These are phyloP conservation scores for Fusarium algeriense DNA, from an alignment of 2,329 filamentous ascomycete genomes.

Conservation along the genomic window DNA sequence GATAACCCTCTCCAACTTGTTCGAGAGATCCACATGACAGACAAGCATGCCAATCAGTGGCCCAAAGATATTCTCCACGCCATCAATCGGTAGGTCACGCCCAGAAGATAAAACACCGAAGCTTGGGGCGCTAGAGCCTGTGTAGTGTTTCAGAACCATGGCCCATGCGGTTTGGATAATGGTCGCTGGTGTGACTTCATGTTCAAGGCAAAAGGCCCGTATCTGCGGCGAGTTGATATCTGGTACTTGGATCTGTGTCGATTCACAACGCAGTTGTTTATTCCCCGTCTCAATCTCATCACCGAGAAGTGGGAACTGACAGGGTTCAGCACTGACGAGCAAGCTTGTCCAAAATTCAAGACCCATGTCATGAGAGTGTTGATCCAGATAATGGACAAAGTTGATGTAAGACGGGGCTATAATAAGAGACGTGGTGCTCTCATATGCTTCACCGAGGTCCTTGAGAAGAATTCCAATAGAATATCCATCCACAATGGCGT, in stretches of 20 bases:
- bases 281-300: background rate
- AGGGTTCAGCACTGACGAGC: background rate
- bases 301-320: constrained; percentile 3
- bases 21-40: constrained; percentile 14
- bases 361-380: background rate
- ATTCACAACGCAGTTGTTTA: background rate
- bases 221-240: background rate
- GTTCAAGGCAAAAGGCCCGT: background rate
- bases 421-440: background rate
- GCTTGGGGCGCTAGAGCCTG: background rate
- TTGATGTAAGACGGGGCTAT: background rate
- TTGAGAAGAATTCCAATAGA: background rate
- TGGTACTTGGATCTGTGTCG: background rate
- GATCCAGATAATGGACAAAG: background rate
- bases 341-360: background rate
- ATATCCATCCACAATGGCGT: constrained; percentile 1
- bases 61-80: constrained; percentile 3
- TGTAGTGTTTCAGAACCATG: background rate
- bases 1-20: constrained; percentile 4
- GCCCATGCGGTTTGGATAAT: constrained; percentile 4
- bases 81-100: constrained; percentile 1
- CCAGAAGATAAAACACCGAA: constrained; percentile 1
- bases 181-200: background rate
- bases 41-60: constrained; percentile 14
- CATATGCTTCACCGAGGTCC: background rate